These are phyloP conservation scores for Fagopyrum tataricum DNA, from an alignment of 148 eudicot species.

Conservation along the genomic window DNA sequence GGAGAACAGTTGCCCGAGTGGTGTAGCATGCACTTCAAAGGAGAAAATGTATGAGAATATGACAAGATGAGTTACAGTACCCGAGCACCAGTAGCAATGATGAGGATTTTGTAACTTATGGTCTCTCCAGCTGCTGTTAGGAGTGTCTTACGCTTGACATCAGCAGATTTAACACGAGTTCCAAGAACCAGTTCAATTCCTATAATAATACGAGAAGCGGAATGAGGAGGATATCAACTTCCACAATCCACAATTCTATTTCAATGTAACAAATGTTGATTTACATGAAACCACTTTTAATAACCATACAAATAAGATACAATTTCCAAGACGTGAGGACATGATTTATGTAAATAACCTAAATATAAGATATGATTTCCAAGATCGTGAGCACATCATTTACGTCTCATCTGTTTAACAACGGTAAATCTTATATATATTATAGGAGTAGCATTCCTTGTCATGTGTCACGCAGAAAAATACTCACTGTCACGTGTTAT, in stretches of 20 bases:
- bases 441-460: too few species aligned
- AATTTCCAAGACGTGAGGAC: background rate
- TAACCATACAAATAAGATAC: background rate
- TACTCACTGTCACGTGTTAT: too few species aligned
- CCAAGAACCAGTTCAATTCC: slow-evolving; percentile 97
- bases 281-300: background rate
- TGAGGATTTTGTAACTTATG: slow-evolving; percentile 84
- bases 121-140: slow-evolving; percentile 91
- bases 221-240: background rate
- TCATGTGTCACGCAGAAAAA: too few species aligned
- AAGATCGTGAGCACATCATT: background rate
- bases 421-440: too few species aligned
- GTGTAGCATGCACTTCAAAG: slow-evolving; percentile 6
- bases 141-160: slow-evolving; percentile 84
- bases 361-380: background rate
- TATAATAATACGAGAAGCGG: slow-evolving; percentile 12
- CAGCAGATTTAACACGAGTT: slow-evolving; percentile 83
- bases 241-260: background rate
- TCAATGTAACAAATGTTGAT: background rate
- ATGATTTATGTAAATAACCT: background rate
- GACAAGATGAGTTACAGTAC: slow-evolving; percentile 44
- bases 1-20: background rate
- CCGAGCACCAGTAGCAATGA: slow-evolving; percentile 99
- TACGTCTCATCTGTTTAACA: background rate
- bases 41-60: slow-evolving; percentile 13